Evolutionary conservation across 257 asterid species (phyloP).

Genomic region (Coffea canephora): DNA sequence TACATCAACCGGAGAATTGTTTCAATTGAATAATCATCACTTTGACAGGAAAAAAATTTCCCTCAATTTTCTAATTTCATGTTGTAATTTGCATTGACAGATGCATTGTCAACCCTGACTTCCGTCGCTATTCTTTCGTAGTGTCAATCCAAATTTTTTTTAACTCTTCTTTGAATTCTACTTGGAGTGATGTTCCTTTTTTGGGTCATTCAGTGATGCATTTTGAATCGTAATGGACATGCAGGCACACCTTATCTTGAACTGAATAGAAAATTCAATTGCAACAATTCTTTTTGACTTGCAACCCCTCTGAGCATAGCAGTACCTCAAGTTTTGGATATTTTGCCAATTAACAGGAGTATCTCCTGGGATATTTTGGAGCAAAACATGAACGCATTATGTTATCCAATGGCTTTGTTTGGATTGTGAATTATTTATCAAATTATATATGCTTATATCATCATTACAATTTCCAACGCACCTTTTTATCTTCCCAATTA

Average conservation of each 20-base stretch:
- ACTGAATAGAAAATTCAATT: background rate
- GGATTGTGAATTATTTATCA: too few relatives aligned
- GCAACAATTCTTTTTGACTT: background rate
- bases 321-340: background rate
- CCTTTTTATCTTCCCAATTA: background rate
- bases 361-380: background rate
- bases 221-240: background rate
- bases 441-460: too few relatives aligned
- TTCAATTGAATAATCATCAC: slow-evolving; percentile 48
- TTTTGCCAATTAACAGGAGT: background rate
- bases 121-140: background rate
- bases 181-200: background rate
- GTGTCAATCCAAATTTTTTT: background rate
- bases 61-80: background rate
- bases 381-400: background rate
- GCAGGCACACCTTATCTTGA: background rate
- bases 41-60: background rate
- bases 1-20: slow-evolving; percentile 64
- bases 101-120: background rate
- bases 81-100: background rate
- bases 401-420: background rate
- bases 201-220: background rate
- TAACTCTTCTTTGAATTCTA: background rate
- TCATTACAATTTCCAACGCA: too few relatives aligned
- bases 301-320: background rate